These are phyloP conservation scores for Apiospora marii DNA, from an alignment of 2,329 filamentous ascomycete species.

Conservation along the genomic window DNA sequence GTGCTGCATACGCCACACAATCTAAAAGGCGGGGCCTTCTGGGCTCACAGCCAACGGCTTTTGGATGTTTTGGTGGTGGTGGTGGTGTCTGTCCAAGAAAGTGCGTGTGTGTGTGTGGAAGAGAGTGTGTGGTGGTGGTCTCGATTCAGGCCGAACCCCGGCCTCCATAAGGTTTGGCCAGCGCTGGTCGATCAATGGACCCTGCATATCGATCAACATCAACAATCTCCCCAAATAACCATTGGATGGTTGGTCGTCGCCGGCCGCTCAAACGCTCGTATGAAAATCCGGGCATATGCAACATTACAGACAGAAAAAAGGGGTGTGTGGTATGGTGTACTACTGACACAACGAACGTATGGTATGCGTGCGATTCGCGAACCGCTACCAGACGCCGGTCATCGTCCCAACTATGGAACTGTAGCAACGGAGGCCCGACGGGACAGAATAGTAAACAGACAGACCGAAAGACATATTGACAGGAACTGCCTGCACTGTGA, in stretches of 20 bases:
- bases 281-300: not conserved
- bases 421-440: not conserved
- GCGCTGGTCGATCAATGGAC: not conserved
- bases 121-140: not conserved
- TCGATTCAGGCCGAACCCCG: not conserved
- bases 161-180: conserved; percentile 2
- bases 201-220: conserved; percentile 8
- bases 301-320: not conserved
- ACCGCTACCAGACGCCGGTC: not conserved
- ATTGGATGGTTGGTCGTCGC: not conserved
- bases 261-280: not conserved
- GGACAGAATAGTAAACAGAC: not conserved
- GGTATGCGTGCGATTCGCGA: not conserved
- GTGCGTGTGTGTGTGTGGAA: not conserved
- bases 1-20: conserved; percentile 7
- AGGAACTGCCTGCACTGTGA: not conserved
- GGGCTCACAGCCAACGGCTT: not conserved
- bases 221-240: not conserved
- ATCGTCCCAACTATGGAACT: not conserved
- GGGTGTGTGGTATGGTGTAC: not conserved
- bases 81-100: not conserved
- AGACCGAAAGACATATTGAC: not conserved
- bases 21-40: conserved; percentile 13
- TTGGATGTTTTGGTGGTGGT: not conserved
- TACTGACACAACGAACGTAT: too few species aligned